These are phyloP conservation scores for Hebeloma cylindrosporum DNA, from an alignment of 768 basidiomycete species.

Conservation along the genomic window DNA sequence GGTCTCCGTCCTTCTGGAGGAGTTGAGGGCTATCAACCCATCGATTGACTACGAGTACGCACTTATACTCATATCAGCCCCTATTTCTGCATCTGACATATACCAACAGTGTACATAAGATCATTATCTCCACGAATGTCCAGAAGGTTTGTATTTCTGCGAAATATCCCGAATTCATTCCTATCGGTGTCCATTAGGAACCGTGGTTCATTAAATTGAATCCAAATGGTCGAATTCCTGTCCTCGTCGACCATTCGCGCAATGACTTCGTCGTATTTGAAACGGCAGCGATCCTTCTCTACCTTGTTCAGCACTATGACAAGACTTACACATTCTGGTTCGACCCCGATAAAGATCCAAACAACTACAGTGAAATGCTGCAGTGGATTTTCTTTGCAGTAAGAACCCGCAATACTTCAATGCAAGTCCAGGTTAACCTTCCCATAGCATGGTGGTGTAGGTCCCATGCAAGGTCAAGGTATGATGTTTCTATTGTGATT, in stretches of 20 bases:
- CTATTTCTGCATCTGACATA: not conserved
- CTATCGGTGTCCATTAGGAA: constrained; percentile 35
- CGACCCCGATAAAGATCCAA: constrained; percentile 47
- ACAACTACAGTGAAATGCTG: constrained; percentile 68
- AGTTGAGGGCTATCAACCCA: constrained; percentile 56
- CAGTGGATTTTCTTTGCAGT: constrained; percentile 90
- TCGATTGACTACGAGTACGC: constrained; percentile 51
- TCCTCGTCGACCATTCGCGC: constrained; percentile 59
- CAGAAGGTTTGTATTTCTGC: constrained; percentile 57
- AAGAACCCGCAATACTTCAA: constrained; percentile 4
- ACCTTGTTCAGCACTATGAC: constrained; percentile 80
- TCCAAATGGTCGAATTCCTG: constrained; percentile 73
- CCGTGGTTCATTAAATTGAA: constrained; percentile 76
- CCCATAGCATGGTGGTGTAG: constrained; percentile 71
- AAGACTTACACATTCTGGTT: constrained; percentile 71
- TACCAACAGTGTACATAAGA: constrained; percentile 41
- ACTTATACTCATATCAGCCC: too few relatives aligned
- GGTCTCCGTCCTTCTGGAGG: constrained; percentile 57
- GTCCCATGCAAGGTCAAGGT: constrained; percentile 86
- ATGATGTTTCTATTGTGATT: constrained; percentile 1
- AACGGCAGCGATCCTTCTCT: constrained; percentile 80
- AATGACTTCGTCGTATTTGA: constrained; percentile 72
- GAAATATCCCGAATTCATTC: too few relatives aligned
- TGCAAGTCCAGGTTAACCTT: not conserved
- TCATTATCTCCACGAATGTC: constrained; percentile 61